phyloP scores from a whole-genome alignment of 179 eudicot genomes.

The Beta lomatogona region DNA sequence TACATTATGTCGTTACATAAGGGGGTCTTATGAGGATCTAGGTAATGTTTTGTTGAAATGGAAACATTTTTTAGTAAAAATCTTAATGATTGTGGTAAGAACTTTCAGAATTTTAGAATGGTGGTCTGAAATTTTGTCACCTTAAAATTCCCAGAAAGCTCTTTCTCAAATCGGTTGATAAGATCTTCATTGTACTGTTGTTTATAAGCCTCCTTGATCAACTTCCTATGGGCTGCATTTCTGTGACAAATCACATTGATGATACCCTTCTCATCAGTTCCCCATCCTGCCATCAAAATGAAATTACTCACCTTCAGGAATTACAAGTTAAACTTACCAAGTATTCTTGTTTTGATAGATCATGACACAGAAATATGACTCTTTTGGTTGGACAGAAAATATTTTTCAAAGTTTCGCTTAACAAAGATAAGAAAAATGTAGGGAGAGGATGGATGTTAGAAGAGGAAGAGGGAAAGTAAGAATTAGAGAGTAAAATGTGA shows the following conservation, averaged over 20 bases:
- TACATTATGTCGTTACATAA: conserved; percentile 17
- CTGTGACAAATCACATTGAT: conserved; percentile 45
- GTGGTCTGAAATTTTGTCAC: neutral
- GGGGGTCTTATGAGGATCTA: neutral
- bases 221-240: conserved; percentile 38
- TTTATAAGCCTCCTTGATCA: conserved; percentile 42
- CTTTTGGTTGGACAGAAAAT: no score
- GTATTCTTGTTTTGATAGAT: no score
- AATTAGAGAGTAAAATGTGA: no score
- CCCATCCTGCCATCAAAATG: conserved; percentile 40
- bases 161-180: conserved; percentile 38
- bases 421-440: no score
- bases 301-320: neutral
- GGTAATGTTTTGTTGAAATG: neutral
- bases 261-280: conserved; percentile 47
- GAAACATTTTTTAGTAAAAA: no score
- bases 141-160: conserved; percentile 47
- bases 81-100: no score
- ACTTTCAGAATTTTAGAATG: neutral
- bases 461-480: no score
- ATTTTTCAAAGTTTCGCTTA: no score
- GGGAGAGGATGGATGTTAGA: no score
- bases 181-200: conserved; percentile 37
- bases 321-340: neutral
- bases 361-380: no score